Base-by-base conservation (phyloP, 208 protist species). In the Baffinella frigidus region DNA sequence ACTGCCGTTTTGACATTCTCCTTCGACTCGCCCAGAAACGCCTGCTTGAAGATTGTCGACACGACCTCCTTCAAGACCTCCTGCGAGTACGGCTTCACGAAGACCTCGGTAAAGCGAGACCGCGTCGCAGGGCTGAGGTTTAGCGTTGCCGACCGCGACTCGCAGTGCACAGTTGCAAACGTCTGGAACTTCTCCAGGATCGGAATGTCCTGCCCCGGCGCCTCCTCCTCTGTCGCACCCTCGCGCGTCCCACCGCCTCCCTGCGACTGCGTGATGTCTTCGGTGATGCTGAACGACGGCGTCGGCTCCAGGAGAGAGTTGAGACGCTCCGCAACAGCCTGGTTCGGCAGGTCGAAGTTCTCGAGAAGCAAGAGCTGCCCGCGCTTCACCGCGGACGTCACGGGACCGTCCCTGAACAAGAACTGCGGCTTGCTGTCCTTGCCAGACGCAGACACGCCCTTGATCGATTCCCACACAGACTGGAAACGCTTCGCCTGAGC, bases 271-370 rank as follows among this genome's bases (percentile, higher is more conserved):
- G 73, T 81, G 73, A 81, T 81, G 39, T 81, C 73, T 36, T 81
- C 73, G 7, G 73, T 81, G 73, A 81, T 81, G 43, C 73, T 81
- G 73, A 81, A 81, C 39, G 73, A 36, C 36, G 73, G 73, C 7
- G 9, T 38, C 39, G 73, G 73, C 73, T 81, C 73, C 9, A 81
- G 39, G 39, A 81, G 43, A 38, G 39, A 56, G 73, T 81, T 81
- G 33, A 81, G 30, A 9, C 73, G 73, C 30, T 81, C 73, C 7
- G 39, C 35, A 10, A 81, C 73, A 81, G 73, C 73, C n/a, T 81
- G 73, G 45, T 51, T 81, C 36, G 73, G 73, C 39, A 81, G 36
- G 24, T 81, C 24, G 43, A 81, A 81, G 73, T 81, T 36, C 73
- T 81, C 73, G 7, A 81, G 11, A 7, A 81, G 7, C 73, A 81